Evolutionary conservation across 345 rosid species (phyloP).

Genomic region (Angophora floribunda): DNA sequence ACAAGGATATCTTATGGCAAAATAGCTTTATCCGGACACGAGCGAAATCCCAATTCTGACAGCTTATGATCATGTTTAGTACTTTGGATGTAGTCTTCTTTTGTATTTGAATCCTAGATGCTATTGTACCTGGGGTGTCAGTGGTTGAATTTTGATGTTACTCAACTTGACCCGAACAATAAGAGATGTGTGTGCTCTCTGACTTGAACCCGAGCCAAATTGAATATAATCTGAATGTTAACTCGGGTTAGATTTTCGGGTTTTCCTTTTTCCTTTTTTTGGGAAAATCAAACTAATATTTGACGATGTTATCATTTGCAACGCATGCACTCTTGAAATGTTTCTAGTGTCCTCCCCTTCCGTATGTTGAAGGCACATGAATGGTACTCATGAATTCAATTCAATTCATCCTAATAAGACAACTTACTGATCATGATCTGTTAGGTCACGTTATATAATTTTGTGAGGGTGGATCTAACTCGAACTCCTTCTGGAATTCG

Average conservation of each 20-base stretch:
- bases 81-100: background rate
- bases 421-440: rapidly evolving
- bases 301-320: background rate
- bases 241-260: background rate
- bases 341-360: background rate
- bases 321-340: rapidly evolving
- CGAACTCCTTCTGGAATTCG: background rate
- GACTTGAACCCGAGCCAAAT: background rate
- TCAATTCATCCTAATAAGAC: background rate
- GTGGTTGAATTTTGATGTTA: background rate
- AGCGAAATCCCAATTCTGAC: background rate
- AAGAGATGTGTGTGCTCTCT: background rate
- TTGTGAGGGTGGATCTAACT: background rate
- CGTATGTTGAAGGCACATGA: background rate
- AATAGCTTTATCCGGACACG: constrained; percentile 5
- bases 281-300: background rate
- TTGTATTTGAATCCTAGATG: rapidly evolving
- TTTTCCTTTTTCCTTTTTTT: background rate
- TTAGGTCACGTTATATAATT: rapidly evolving
- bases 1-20: background rate
- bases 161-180: rapidly evolving
- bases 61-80: background rate
- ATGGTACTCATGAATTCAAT: background rate
- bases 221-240: background rate
- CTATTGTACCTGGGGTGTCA: background rate